Evolutionary conservation across 2,329 filamentous ascomycete species (phyloP).

Genomic region (Penicillium decumbens): DNA sequence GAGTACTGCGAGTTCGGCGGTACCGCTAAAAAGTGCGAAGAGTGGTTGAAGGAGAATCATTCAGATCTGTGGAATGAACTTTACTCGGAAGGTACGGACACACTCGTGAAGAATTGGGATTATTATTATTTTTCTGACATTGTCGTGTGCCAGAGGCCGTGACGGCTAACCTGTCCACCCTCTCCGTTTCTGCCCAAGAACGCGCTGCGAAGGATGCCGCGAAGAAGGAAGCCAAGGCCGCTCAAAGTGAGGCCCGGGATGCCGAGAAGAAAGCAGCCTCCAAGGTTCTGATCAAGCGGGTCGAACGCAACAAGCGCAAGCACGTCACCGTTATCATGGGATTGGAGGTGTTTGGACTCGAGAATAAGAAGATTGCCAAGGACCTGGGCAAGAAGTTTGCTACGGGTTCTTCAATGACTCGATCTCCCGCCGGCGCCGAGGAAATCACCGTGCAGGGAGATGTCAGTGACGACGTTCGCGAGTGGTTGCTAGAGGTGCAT

Average conservation of each 20-base stretch:
- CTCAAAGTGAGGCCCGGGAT: conserved; percentile 76
- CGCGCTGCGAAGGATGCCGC: conserved; percentile 91
- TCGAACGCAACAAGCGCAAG: conserved; percentile 97
- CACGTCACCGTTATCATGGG: conserved; percentile 90
- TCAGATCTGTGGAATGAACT: conserved; percentile 69
- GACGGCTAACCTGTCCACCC: conserved; percentile 74
- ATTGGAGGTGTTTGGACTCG: conserved; percentile 82
- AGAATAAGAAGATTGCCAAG: conserved; percentile 93
- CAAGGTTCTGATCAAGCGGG: conserved; percentile 86
- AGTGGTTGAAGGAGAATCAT: conserved; percentile 80
- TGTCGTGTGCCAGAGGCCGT: conserved; percentile 59
- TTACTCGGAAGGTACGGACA: conserved; percentile 71
- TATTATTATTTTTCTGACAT: not conserved
- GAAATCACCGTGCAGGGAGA: conserved; percentile 98
- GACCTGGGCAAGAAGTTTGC: conserved; percentile 99
- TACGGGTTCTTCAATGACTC: conserved; percentile 87
- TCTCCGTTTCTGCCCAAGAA: conserved; percentile 88
- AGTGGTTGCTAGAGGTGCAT: conserved; percentile 85
- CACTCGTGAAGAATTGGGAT: not conserved
- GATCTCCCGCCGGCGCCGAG: conserved; percentile 77
- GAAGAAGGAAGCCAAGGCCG: conserved; percentile 95
- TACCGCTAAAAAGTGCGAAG: conserved; percentile 92
- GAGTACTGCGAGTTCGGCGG: conserved; percentile 99
- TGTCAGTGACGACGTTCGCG: conserved; percentile 87
- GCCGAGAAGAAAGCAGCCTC: conserved; percentile 76